Conservation (phyloP, 2,329 filamentous ascomycete genomes). For the Cordyceps javanica region DNA sequence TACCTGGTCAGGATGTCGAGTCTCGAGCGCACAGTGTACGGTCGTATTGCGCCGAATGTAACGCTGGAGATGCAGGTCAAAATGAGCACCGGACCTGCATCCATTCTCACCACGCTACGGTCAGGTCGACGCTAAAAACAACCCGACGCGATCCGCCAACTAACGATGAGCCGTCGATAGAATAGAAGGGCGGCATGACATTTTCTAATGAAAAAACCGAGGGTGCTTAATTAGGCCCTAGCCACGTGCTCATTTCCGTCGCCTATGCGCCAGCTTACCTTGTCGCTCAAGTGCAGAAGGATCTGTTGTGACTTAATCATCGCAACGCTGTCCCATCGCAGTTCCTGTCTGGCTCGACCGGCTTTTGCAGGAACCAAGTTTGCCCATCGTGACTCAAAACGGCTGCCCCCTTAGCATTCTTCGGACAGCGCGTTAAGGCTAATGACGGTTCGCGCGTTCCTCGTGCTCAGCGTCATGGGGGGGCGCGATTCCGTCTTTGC, state of each 20-base stretch:
- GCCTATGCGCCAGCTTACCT: background rate
- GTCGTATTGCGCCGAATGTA: conserved; percentile 6
- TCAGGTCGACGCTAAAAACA: background rate
- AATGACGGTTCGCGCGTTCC: background rate
- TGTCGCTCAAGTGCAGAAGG: background rate
- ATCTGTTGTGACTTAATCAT: background rate
- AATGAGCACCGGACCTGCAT: conserved; percentile 10
- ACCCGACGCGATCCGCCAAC: background rate
- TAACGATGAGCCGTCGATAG: background rate
- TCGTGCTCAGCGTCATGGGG: conserved; percentile 5
- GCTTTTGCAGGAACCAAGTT: background rate
- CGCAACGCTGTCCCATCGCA: background rate
- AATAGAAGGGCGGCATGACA: background rate
- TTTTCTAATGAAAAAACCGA: background rate
- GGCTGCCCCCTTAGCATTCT: background rate
- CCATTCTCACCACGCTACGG: background rate
- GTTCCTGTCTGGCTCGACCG: background rate
- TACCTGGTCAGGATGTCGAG: background rate
- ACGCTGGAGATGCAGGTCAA: conserved; percentile 6
- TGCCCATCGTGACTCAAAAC: background rate
- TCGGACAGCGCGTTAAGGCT: background rate
- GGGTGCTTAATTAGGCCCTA: background rate
- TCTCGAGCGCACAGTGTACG: conserved; percentile 6
- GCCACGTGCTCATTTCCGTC: background rate
- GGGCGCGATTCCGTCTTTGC: background rate